Conservation (phyloP, 2,329 filamentous ascomycete genomes). For the Aspergillaceae sp. region DNA sequence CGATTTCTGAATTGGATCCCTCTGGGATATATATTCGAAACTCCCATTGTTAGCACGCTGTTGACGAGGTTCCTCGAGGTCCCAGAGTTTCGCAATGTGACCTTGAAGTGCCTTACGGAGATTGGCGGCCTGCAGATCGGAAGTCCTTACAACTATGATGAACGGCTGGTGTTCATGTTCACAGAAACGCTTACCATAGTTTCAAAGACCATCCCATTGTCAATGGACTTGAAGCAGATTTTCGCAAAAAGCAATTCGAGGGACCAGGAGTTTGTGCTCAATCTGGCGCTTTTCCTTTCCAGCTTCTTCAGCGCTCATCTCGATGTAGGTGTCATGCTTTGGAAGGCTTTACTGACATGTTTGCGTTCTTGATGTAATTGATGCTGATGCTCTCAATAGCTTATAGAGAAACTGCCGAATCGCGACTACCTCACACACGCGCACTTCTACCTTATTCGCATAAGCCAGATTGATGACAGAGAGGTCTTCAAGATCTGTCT, state of each 20-base stretch:
- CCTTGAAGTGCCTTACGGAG: constrained; percentile 91
- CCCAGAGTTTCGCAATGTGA: constrained; percentile 93
- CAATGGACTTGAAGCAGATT: constrained; percentile 80
- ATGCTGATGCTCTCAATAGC: constrained; percentile 36
- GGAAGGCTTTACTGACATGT: not conserved
- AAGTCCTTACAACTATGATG: constrained; percentile 69
- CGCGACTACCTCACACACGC: constrained; percentile 89
- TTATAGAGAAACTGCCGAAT: constrained; percentile 94
- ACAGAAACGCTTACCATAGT: constrained; percentile 91
- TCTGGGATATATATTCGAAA: constrained; percentile 97
- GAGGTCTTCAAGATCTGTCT: constrained; percentile 99
- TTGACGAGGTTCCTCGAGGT: constrained; percentile 86
- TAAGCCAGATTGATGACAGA: constrained; percentile 96
- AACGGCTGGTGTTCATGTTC: constrained; percentile 97
- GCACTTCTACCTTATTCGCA: constrained; percentile 95
- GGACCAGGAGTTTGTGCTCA: constrained; percentile 97
- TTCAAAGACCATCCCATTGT: constrained; percentile 82
- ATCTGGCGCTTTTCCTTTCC: constrained; percentile 87
- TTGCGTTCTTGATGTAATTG: not conserved
- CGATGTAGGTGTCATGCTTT: constrained; percentile 46
- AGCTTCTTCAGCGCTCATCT: constrained; percentile 96
- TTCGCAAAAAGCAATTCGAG: constrained; percentile 85
- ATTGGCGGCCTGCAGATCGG: constrained; percentile 88
- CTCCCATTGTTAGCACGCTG: constrained; percentile 86
- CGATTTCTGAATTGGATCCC: constrained; percentile 99